Evolutionary conservation across 345 rosid species (phyloP).

Genomic region (Corchorus olitorius): DNA sequence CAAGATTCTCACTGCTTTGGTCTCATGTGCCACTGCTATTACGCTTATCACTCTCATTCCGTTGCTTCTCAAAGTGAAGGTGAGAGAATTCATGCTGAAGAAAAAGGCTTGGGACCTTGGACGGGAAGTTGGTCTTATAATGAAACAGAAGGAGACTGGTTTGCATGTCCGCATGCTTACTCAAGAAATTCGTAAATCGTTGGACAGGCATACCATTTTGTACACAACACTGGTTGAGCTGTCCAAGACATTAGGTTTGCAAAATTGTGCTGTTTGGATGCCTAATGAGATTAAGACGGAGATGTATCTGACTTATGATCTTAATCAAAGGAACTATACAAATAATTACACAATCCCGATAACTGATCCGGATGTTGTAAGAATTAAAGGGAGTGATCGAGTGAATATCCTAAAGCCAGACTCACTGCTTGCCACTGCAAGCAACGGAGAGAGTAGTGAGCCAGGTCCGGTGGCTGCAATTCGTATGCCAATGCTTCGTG

Average conservation of each 20-base stretch:
- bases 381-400: constrained; percentile 55
- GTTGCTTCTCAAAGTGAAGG: constrained; percentile 89
- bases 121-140: constrained; percentile 85
- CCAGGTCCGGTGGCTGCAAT: constrained; percentile 86
- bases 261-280: constrained; percentile 98
- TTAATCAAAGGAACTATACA: constrained; percentile 50
- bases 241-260: constrained; percentile 80
- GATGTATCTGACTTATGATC: constrained; percentile 77
- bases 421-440: constrained; percentile 66
- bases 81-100: constrained; percentile 89
- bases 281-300: constrained; percentile 57
- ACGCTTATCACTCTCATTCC: constrained; percentile 90
- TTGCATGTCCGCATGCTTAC: constrained; percentile 94
- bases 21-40: constrained; percentile 93
- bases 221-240: constrained; percentile 90
- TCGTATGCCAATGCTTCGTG: constrained; percentile 94
- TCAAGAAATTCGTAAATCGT: constrained; percentile 87
- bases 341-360: constrained; percentile 50
- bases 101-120: constrained; percentile 90
- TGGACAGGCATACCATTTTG: constrained; percentile 83
- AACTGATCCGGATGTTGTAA: constrained; percentile 67
- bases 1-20: constrained; percentile 92
- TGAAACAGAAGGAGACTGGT: constrained; percentile 86
- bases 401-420: constrained; percentile 62
- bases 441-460: constrained; percentile 53